Evolutionary conservation across 768 basidiomycete genomes (phyloP), one percentile per base, ranked within the genome.

Genomic region (Chalciporus pseudorubinellus): DNA sequence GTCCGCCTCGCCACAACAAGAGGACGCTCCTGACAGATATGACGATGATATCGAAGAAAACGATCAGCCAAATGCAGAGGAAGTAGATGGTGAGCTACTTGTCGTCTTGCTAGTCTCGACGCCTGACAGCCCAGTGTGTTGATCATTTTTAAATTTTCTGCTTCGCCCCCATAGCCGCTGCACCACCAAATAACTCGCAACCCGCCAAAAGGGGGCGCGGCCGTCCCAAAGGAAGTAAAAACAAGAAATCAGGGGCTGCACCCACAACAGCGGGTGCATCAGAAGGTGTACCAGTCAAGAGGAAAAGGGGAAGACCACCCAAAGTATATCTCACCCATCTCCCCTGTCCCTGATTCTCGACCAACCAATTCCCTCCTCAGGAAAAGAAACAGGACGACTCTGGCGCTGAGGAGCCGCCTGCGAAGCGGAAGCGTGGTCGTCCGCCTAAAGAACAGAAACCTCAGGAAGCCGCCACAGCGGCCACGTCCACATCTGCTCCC

Each of bases 191-290:
- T 59, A 62, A 70, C 52, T 60, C 71, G 19, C 66, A 63, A 50
- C 46, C 80, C 38, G 60, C 65, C 55, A 94, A 92, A 75, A 84
- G 92, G 62, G 84, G 89, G 63, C 81, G 93, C 42, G 93, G 93
- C 48, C 83, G 93, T 58, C 93, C 93, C 54, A 91, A 86, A 69
- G 92, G 92, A 61, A 90, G 88, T 71, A 94, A 89, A 74, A 83
- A 83, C 71, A 83, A 81, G 75, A 80, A 78, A 63, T 68, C 65
- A 58, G 63, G 67, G 65, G 72, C 64, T 53, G 57, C 70, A 34
- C 59, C 69, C 49, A 34, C 69, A 14, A 56, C 70, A 16, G 56
- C 62, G 13, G 53, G 54, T 24, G 55, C 64, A 46, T 59, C 70
- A 53, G 65, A 67, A 46, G 66, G 61, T 1, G 36, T 63, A 20